phyloP scores from a whole-genome alignment of 768 basidiomycete genomes.

The Chalciporus chontae region DNA sequence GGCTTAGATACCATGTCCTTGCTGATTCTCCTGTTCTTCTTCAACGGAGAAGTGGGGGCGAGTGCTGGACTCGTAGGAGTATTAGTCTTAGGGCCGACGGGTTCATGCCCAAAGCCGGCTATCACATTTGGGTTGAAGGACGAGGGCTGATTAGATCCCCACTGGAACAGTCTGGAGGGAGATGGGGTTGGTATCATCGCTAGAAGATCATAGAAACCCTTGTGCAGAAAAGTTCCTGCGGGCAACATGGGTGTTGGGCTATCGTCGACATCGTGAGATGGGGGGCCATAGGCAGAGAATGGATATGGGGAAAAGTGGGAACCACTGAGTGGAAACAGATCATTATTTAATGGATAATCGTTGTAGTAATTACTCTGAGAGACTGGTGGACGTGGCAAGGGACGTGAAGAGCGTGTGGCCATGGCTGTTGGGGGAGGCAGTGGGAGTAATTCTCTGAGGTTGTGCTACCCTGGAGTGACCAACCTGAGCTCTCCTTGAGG shows the following conservation, averaged over 20 bases:
- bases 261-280: conserved; percentile 34
- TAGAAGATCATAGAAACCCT: conserved; percentile 86
- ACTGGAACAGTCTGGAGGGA: conserved; percentile 58
- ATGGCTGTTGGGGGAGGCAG: conserved; percentile 3
- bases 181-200: conserved; percentile 71
- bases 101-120: conserved; percentile 70
- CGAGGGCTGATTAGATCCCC: conserved; percentile 41
- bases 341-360: conserved; percentile 1
- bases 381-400: conserved; percentile 1
- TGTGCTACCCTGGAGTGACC: background rate
- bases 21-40: conserved; percentile 66
- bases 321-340: conserved; percentile 11
- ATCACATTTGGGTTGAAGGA: conserved; percentile 37
- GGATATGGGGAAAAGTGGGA: conserved; percentile 34
- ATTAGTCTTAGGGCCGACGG: conserved; percentile 32
- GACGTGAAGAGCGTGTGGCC: conserved; percentile 4
- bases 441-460: background rate
- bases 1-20: conserved; percentile 90
- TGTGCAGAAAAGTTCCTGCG: conserved; percentile 74
- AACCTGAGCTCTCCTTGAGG: background rate
- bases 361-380: conserved; percentile 1
- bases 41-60: conserved; percentile 34
- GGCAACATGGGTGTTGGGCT: conserved; percentile 50
- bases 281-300: conserved; percentile 24
- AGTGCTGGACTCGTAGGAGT: conserved; percentile 15